Percentiles rank a stretch among this genome's conserved stretches.
phyloP scores from a whole-genome alignment of 495 filamentous ascomycete species.

The Penicillium fimorum region DNA sequence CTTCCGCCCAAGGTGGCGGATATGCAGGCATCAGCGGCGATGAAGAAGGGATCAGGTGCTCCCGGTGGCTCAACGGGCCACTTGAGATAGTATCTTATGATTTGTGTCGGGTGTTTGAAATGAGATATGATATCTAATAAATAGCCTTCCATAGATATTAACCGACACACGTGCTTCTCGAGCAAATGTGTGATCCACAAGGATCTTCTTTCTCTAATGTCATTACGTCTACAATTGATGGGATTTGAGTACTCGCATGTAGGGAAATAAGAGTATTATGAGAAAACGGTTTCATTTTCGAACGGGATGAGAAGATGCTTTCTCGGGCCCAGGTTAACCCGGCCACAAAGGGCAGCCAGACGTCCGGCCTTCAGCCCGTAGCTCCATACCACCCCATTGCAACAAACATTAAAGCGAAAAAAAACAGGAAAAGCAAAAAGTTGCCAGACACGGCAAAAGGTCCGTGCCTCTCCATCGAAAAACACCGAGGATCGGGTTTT shows the following conservation, averaged over 20 bases:
- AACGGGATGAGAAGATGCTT: background rate
- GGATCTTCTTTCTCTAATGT: background rate
- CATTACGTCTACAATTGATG: no score
- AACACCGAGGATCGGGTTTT: conserved; percentile 4
- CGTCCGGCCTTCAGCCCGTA: background rate
- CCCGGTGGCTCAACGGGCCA: background rate
- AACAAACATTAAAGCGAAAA: background rate
- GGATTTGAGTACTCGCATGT: background rate
- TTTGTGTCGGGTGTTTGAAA: background rate
- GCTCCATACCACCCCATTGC: background rate
- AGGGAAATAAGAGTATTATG: background rate
- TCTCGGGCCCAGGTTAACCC: background rate
- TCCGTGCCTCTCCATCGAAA: conserved; percentile 4
- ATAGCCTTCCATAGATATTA: no score
- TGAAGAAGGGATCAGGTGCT: conserved; percentile 37
- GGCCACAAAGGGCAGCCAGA: background rate
- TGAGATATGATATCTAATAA: background rate
- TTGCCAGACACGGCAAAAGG: background rate
- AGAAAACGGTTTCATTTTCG: background rate
- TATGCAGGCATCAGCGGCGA: conserved; percentile 48
- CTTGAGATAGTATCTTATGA: conserved; percentile 7
- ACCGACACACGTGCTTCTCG: background rate
- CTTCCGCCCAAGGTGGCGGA: conserved; percentile 86
- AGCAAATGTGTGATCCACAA: background rate
- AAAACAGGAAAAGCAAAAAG: background rate